phyloP scores from a whole-genome alignment of 768 basidiomycete genomes.

The Boletellus sp. region DNA sequence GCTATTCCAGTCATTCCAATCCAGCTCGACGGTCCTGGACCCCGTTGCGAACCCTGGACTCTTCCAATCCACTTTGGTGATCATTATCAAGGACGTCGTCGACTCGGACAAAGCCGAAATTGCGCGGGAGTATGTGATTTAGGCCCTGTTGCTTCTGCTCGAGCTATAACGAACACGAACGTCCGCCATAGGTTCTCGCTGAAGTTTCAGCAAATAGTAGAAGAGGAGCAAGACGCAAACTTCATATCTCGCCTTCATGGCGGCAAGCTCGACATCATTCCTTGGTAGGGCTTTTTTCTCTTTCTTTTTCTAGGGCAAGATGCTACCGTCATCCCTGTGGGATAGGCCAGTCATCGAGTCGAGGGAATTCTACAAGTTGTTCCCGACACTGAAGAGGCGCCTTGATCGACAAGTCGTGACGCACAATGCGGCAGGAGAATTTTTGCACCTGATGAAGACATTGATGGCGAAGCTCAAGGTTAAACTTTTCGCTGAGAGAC shows the following conservation, averaged over 20 bases:
- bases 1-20: slow-evolving; percentile 59
- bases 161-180: background rate
- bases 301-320: background rate
- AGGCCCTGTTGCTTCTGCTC: background rate
- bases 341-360: slow-evolving; percentile 57
- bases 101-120: slow-evolving; percentile 60
- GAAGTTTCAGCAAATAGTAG: slow-evolving; percentile 59
- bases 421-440: slow-evolving; percentile 48
- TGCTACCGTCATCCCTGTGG: background rate
- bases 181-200: slow-evolving; percentile 42
- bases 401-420: slow-evolving; percentile 48
- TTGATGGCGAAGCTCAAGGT: slow-evolving; percentile 67
- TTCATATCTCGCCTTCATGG: slow-evolving; percentile 58
- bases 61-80: slow-evolving; percentile 55
- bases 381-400: slow-evolving; percentile 41
- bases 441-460: slow-evolving; percentile 54
- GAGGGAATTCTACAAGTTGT: slow-evolving; percentile 51
- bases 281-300: slow-evolving; percentile 37
- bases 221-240: slow-evolving; percentile 55
- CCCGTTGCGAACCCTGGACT: slow-evolving; percentile 54
- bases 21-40: slow-evolving; percentile 52
- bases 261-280: slow-evolving; percentile 52
- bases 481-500: background rate
- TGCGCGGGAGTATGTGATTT: slow-evolving; percentile 45
- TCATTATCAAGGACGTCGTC: slow-evolving; percentile 68